Percentiles rank a stretch among this genome's conserved stretches.
Conservation (phyloP, 1,284 basidiomycete genomes). For the Moesziomyces sp. region DNA sequence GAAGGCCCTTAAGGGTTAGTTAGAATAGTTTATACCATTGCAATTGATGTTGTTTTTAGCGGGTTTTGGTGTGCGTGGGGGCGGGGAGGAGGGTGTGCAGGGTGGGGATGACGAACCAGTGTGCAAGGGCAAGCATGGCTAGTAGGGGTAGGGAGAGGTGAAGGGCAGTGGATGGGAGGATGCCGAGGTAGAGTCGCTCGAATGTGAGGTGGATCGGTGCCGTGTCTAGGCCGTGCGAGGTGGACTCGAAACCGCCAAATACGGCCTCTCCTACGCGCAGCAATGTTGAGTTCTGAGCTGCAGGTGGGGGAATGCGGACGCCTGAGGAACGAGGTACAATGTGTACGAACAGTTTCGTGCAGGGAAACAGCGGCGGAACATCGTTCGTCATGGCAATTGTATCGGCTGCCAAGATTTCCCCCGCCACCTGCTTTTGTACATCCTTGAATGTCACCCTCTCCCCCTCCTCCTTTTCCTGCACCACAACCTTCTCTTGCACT, state of each 20-base stretch:
- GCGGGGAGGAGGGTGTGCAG: neutral
- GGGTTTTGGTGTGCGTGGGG: neutral
- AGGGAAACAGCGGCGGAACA: slow-evolving; percentile 14
- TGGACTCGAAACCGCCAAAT: neutral
- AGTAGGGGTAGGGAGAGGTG: neutral
- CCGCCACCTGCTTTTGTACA: neutral
- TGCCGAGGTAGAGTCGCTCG: slow-evolving; percentile 1
- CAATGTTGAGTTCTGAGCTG: too few relatives aligned
- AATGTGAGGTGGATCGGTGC: slow-evolving; percentile 8
- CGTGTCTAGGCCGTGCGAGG: neutral
- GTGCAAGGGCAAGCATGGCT: neutral
- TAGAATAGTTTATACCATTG: neutral
- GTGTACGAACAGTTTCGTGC: slow-evolving; percentile 26
- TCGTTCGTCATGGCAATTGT: slow-evolving; percentile 21
- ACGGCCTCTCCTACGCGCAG: neutral
- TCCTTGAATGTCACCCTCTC: slow-evolving; percentile 20
- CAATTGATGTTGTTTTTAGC: too few relatives aligned
- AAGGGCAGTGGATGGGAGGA: neutral
- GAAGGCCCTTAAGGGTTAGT: slow-evolving; percentile 38
- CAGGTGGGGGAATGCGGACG: neutral
- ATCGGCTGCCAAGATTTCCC: slow-evolving; percentile 25
- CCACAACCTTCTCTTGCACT: too few relatives aligned
- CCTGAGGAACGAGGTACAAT: slow-evolving; percentile 1
- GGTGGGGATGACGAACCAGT: neutral
- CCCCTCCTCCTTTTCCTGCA: neutral